Evolutionary conservation across 2,329 filamentous ascomycete genomes (phyloP).

Genomic region (Aspergillus costaricaensis): DNA sequence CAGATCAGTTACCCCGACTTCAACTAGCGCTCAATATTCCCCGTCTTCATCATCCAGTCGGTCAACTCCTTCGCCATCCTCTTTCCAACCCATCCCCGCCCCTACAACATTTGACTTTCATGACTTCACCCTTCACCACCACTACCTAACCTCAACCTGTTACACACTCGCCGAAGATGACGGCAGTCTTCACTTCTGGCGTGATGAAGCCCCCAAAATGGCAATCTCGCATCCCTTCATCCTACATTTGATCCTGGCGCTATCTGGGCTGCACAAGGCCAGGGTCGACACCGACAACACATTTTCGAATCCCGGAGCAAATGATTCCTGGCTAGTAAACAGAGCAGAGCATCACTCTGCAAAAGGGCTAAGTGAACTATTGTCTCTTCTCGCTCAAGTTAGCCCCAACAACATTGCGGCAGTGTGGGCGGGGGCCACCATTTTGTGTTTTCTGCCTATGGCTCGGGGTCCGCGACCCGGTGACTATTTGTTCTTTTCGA

Average conservation of each 20-base stretch:
- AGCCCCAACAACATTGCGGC: too few relatives aligned
- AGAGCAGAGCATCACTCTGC: too few relatives aligned
- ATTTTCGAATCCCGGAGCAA: too few relatives aligned
- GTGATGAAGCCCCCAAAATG: background rate
- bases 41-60: background rate
- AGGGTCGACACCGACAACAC: too few relatives aligned
- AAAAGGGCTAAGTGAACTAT: too few relatives aligned
- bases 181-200: background rate
- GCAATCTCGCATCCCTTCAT: background rate
- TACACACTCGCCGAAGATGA: background rate
- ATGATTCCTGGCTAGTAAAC: too few relatives aligned
- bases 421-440: too few relatives aligned
- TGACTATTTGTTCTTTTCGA: too few relatives aligned
- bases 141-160: background rate
- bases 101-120: background rate
- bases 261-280: background rate
- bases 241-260: background rate
- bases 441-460: too few relatives aligned
- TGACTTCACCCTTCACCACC: background rate
- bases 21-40: background rate
- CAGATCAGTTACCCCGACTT: background rate
- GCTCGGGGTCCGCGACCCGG: too few relatives aligned
- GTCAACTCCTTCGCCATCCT: too few relatives aligned
- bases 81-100: background rate
- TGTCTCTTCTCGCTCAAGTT: too few relatives aligned